Evolutionary conservation across 768 basidiomycete genomes (phyloP), one percentile per base, ranked within the genome.

Genomic region (Lepiota brunneoincarnata): DNA sequence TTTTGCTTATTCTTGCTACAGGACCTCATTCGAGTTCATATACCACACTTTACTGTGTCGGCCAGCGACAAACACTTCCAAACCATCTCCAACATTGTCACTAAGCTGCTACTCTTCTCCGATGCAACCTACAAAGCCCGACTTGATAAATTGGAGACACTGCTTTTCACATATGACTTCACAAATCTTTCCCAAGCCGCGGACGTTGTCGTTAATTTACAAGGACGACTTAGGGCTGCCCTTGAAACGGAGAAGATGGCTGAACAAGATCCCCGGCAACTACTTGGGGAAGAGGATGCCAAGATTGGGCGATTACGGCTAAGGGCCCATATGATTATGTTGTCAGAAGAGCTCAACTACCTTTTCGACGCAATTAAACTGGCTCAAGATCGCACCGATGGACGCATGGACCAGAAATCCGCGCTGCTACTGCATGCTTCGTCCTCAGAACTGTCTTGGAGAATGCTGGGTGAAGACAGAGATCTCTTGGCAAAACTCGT

Each of bases 101-200:
- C 87, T 20, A 83, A 93, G 61, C 76, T 98, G 11, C 70, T 98
- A 11, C 81, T 96, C n/a, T 93, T 95, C 69, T 86, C 89, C 15
- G 93, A 98, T 65, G 87, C 89, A 9, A 83, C 83, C 1, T 89
- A 92, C 63, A 89, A 91, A 64, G 82, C 79, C 34, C 85, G 89
- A 12, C 69, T 86, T 56, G 86, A 93, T 59, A 84, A 82, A 61
- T 70, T 97, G 39, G 89, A 96, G 70, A 87, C 83, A 1, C 77
- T 95, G 54, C 73, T 93, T 17, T 91, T 93, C 66, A 86, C 86
- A 10, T 93, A 94, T 68, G 94, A 96, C 71, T 93, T 94, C 64
- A 85, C 84, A 10, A 87, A 93, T 65, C 75, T 89, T 17, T 60
- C 65, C 12, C 85, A 87, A 23, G 87, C 86, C n/a, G 84, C 87